Evolutionary conservation across 257 asterid species (phyloP), one percentile per base, ranked within the genome.

Genomic region (Capsicum pubescens): DNA sequence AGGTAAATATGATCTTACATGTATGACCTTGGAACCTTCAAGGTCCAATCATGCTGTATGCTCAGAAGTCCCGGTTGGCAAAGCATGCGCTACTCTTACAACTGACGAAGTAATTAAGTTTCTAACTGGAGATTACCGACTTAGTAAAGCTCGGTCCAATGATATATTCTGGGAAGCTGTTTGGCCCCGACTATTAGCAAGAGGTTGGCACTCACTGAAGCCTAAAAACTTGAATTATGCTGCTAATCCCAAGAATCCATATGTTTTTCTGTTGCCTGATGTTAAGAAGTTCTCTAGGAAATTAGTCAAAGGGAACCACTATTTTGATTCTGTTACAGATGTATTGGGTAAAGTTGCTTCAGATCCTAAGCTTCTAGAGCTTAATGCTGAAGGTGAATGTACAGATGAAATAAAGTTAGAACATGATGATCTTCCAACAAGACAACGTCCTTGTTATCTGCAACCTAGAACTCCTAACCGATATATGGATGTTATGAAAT

Each of bases 91-190:
- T 17, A 83, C 90, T 55, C 94, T 95, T 26, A 85, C 97, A 79
- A 68, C 90, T 81, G 13, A 80, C 26, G 98, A 94, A 86, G 93
- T 95, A 60, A 79, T 91, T 11, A 88, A 89, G 77, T 90, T 91
- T 83, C 83, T 95, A 46, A 92, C 94, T 19, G 98, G 98, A 79
- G 95, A 89, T 85, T 93, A 90, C 83, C 87, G 99, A 39, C 81
- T 94, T 87, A 93, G 98, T 90, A 95, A 95, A 86, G 91, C 95
- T 35, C 92, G 94, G 54, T 91, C 98, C 17, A 91, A 88, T 14
- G 98, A 95, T 82, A 82, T 95, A 42, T 95, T 95, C 77, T 95
- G 97, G 97, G 98, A 93, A 89, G 95, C 99, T 2, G 95, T 95
- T 35, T 95, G 99, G 99, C 99, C 98, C 0, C 98, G 97, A 79